Percentiles rank a stretch among this genome's conserved stretches.
phyloP scores from a whole-genome alignment of 352 stramenopile genomes.

The Globisporangium recalcitrans region DNA sequence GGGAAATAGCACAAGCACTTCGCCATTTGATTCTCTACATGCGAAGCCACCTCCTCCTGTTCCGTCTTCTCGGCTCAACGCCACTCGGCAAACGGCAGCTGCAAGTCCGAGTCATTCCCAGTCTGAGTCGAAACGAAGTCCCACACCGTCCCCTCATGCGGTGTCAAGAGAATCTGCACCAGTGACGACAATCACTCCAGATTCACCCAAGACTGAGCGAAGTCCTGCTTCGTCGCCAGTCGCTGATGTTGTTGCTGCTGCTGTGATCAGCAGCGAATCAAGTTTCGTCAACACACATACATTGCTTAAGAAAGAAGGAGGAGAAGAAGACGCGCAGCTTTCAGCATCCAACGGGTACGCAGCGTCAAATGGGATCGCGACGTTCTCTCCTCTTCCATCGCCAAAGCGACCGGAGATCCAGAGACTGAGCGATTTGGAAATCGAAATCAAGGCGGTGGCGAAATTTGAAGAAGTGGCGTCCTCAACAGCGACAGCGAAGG shows the following conservation, averaged over 20 bases:
- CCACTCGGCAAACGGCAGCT: background rate
- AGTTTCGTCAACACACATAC: background rate
- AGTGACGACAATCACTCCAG: background rate
- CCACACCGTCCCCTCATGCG: background rate
- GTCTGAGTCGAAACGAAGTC: constrained; percentile 1
- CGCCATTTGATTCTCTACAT: background rate
- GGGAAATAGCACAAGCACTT: background rate
- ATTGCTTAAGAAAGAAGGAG: background rate
- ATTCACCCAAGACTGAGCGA: background rate
- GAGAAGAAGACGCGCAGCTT: background rate
- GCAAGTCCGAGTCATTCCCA: background rate
- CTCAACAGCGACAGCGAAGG: background rate
- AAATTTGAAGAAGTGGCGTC: background rate
- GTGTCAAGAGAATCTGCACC: background rate
- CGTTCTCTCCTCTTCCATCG: constrained; percentile 4
- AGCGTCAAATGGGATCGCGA: background rate
- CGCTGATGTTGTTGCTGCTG: constrained; percentile 2
- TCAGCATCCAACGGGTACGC: background rate
- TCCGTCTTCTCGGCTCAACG: background rate
- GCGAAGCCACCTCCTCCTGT: background rate
- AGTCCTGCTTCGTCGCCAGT: background rate
- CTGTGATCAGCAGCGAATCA: background rate
- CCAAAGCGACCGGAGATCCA: constrained; percentile 7
- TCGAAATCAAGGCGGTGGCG: constrained; percentile 3
- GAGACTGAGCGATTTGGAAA: constrained; percentile 8